Conservation (phyloP, 2,329 filamentous ascomycete genomes). For the Zasmidium citrigriseum region DNA sequence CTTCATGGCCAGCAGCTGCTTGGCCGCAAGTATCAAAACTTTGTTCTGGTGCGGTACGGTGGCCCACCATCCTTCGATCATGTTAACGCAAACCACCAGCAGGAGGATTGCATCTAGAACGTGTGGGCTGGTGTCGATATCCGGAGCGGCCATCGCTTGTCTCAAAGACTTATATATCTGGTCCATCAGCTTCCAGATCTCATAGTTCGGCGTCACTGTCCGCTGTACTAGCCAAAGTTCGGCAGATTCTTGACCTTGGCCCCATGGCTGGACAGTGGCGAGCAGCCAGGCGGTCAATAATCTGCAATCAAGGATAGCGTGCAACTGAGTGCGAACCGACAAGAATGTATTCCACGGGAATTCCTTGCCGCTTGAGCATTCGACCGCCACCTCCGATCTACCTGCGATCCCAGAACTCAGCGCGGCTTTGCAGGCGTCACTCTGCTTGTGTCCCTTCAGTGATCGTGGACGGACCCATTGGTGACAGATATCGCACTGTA, state of each 20-base stretch:
- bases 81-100: neutral
- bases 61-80: neutral
- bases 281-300: neutral
- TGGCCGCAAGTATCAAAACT: neutral
- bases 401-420: neutral
- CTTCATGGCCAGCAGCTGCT: neutral
- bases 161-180: neutral
- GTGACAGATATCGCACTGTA: neutral
- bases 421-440: neutral
- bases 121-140: neutral
- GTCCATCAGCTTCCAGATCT: neutral
- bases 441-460: neutral
- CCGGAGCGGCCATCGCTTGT: neutral
- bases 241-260: neutral
- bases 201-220: neutral
- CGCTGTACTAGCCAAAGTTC: neutral
- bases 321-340: neutral
- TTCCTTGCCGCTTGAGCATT: neutral
- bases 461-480: neutral
- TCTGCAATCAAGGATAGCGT: neutral
- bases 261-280: neutral
- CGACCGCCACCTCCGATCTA: too few species aligned
- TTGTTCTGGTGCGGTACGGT: neutral
- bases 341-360: neutral
- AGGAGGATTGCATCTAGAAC: neutral